Conservation (phyloP, 805 yeast species). For the Candida bentonensis region DNA sequence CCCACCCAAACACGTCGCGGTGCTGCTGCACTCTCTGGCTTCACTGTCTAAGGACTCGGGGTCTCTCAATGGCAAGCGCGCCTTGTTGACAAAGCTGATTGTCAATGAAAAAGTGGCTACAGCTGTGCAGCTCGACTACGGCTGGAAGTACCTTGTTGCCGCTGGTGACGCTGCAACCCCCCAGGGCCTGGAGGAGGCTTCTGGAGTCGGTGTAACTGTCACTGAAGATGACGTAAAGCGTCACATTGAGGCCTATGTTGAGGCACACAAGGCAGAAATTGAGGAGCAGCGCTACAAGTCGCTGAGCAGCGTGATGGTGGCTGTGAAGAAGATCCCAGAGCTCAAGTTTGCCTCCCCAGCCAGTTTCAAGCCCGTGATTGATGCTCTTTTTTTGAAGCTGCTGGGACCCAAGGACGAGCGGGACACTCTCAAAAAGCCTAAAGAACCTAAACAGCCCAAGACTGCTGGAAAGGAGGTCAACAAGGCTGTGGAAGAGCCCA, state of each 20-base stretch:
- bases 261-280: slow-evolving; percentile 43
- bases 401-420: slow-evolving; percentile 96
- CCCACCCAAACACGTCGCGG: slow-evolving; percentile 35
- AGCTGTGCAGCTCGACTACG: slow-evolving; percentile 62
- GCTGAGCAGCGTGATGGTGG: slow-evolving; percentile 66
- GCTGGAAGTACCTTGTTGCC: slow-evolving; percentile 54
- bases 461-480: slow-evolving; percentile 3
- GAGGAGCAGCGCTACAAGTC: slow-evolving; percentile 61
- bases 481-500: slow-evolving; percentile 7
- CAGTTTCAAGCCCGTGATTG: slow-evolving; percentile 76
- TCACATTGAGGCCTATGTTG: slow-evolving; percentile 47
- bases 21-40: slow-evolving; percentile 67
- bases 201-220: slow-evolving; percentile 69
- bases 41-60: slow-evolving; percentile 46
- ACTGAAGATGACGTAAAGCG: slow-evolving; percentile 49
- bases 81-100: slow-evolving; percentile 46
- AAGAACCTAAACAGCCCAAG: slow-evolving; percentile 34
- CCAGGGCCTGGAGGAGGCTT: slow-evolving; percentile 40
- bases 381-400: slow-evolving; percentile 51
- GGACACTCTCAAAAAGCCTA: slow-evolving; percentile 68
- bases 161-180: slow-evolving; percentile 30
- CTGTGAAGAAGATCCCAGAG: slow-evolving; percentile 54
- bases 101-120: slow-evolving; percentile 49
- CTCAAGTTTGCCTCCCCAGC: slow-evolving; percentile 90
- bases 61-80: slow-evolving; percentile 28